Percentiles rank a stretch among this genome's conserved stretches.
These are phyloP conservation scores for Spiraea crenata DNA, from an alignment of 331 rosid species.

Conservation along the genomic window DNA sequence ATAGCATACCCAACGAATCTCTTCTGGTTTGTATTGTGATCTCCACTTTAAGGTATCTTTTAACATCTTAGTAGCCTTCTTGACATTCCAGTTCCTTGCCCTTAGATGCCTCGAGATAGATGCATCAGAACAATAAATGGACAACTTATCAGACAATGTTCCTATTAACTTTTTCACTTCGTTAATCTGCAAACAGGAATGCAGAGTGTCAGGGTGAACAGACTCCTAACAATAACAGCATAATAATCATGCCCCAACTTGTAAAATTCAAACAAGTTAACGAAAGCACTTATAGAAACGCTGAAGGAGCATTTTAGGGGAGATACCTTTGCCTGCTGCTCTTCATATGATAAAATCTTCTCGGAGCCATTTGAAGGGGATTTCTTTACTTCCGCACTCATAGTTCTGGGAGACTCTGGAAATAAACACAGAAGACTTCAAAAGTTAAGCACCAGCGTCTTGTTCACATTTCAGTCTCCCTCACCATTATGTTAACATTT, in stretches of 20 bases:
- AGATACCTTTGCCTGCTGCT: constrained; percentile 69
- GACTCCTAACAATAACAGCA: constrained; percentile 11
- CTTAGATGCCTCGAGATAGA: constrained; percentile 65
- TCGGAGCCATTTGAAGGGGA: constrained; percentile 49
- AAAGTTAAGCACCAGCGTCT: constrained; percentile 20
- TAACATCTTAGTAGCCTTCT: constrained; percentile 84
- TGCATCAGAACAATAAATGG: constrained; percentile 73
- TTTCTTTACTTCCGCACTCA: constrained; percentile 54
- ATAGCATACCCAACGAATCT: constrained; percentile 76
- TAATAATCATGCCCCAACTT: background rate
- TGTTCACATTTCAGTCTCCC: background rate
- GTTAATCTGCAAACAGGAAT: constrained; percentile 46
- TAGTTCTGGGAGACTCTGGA: constrained; percentile 38
- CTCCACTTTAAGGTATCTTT: constrained; percentile 83
- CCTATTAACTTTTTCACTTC: constrained; percentile 75
- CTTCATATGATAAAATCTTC: constrained; percentile 42
- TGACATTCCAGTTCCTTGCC: constrained; percentile 90
- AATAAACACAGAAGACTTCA: constrained; percentile 30
- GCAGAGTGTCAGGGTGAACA: constrained; percentile 13
- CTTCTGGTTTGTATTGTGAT: constrained; percentile 74
- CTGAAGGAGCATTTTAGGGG: background rate
- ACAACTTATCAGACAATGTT: constrained; percentile 55
- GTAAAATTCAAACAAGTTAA: background rate
- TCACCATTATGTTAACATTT: constrained; percentile 10
- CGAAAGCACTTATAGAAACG: background rate